Evolutionary conservation across 2,329 filamentous ascomycete genomes (phyloP).

Genomic region (Eutypella sp.): DNA sequence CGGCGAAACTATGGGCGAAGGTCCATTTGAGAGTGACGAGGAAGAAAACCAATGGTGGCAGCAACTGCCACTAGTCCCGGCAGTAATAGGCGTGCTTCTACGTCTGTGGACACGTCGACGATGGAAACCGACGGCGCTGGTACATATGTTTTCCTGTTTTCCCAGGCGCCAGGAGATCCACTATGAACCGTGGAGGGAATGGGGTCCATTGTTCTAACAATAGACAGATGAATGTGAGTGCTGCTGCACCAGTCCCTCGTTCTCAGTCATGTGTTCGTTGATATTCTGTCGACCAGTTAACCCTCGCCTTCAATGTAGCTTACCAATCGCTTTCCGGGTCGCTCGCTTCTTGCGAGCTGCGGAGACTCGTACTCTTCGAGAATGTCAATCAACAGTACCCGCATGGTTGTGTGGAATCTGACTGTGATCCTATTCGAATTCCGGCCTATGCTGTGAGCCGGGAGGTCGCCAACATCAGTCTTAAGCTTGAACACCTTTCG

Average conservation of each 20-base stretch:
- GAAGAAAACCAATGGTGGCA: conserved; percentile 21
- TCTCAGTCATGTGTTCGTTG: neutral
- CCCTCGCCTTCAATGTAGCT: neutral
- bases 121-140: conserved; percentile 24
- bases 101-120: conserved; percentile 27
- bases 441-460: conserved; percentile 17
- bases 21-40: conserved; percentile 16
- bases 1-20: conserved; percentile 12
- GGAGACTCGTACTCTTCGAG: conserved; percentile 23
- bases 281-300: neutral
- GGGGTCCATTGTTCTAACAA: conserved; percentile 8
- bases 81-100: conserved; percentile 25
- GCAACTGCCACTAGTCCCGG: conserved; percentile 21
- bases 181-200: conserved; percentile 29
- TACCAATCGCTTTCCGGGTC: neutral
- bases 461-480: conserved; percentile 18
- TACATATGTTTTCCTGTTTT: conserved; percentile 25
- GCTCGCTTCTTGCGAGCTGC: neutral
- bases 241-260: neutral
- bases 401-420: conserved; percentile 11
- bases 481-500: conserved; percentile 23
- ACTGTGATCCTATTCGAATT: conserved; percentile 13
- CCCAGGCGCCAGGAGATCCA: conserved; percentile 26
- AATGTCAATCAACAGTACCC: conserved; percentile 28
- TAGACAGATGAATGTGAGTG: conserved; percentile 5